A percentile compares a stretch with the other conserved stretches of the same genome.
Evolutionary conservation across 2,329 filamentous ascomycete genomes (phyloP).

Genomic region (Beauveria australis): DNA sequence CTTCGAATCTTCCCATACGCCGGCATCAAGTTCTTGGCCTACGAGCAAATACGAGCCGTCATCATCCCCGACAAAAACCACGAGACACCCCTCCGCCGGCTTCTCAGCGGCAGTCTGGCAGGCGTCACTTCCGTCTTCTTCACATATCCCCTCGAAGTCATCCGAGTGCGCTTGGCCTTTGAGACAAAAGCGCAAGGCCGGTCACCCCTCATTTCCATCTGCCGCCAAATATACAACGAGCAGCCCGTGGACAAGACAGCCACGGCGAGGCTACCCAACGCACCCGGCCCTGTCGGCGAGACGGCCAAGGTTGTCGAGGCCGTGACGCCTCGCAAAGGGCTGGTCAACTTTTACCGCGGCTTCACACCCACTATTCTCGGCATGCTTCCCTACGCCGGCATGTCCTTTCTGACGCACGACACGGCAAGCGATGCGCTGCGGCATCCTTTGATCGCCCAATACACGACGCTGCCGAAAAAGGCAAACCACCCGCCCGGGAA

Average conservation of each 20-base stretch:
- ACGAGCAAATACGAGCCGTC: slow-evolving; percentile 82
- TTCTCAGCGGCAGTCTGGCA: slow-evolving; percentile 64
- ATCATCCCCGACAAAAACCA: slow-evolving; percentile 64
- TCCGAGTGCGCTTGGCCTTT: slow-evolving; percentile 86
- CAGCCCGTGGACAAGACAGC: slow-evolving; percentile 35
- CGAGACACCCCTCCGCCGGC: slow-evolving; percentile 72
- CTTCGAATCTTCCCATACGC: slow-evolving; percentile 95
- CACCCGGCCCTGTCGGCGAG: slow-evolving; percentile 23
- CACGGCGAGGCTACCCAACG: slow-evolving; percentile 21
- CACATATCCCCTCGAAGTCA: slow-evolving; percentile 90
- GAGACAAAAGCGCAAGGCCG: slow-evolving; percentile 73
- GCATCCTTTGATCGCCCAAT: slow-evolving; percentile 53
- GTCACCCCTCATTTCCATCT: slow-evolving; percentile 67
- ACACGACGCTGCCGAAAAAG: slow-evolving; percentile 65
- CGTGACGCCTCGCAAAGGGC: slow-evolving; percentile 53
- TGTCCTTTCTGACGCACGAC: slow-evolving; percentile 94
- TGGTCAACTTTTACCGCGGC: slow-evolving; percentile 90
- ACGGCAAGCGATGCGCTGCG: slow-evolving; percentile 79
- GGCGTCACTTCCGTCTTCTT: slow-evolving; percentile 90
- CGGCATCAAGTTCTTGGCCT: slow-evolving; percentile 94
- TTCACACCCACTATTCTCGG: slow-evolving; percentile 85
- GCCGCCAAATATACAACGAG: slow-evolving; percentile 80
- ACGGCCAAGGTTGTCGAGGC: slow-evolving; percentile 33
- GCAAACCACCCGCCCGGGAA: slow-evolving; percentile 48
- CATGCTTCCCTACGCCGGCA: slow-evolving; percentile 94